A percentile compares a stretch with the other conserved stretches of the same genome.
Evolutionary conservation across 176 grass and related monocot genomes (phyloP).

Genomic region (Rhynchospora breviuscula): DNA sequence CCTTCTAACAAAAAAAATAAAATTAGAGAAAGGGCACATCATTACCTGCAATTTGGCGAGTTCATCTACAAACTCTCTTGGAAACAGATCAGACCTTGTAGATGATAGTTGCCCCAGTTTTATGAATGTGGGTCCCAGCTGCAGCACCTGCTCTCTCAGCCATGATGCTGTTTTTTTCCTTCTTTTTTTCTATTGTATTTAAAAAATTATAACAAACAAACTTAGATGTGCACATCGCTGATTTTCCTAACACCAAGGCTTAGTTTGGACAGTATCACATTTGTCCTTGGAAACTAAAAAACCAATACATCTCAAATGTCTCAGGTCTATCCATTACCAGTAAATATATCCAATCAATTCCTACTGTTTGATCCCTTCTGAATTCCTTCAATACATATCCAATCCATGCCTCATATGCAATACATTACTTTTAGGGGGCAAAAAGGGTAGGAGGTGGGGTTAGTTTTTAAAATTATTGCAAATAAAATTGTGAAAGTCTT

Average conservation of each 20-base stretch:
- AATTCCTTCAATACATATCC: neutral
- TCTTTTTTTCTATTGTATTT: constrained; percentile 59
- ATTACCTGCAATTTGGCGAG: constrained; percentile 95
- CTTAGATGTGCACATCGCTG: neutral
- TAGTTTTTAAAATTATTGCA: neutral
- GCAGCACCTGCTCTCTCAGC: constrained; percentile 89
- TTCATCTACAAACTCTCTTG: constrained; percentile 82
- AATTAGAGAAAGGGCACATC: neutral
- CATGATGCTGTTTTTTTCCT: constrained; percentile 68
- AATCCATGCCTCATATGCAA: neutral
- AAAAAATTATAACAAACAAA: constrained; percentile 18
- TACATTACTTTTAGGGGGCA: neutral
- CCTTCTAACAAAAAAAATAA: neutral
- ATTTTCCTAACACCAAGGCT: neutral
- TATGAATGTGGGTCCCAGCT: constrained; percentile 95
- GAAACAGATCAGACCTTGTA: constrained; percentile 93
- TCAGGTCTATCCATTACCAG: neutral
- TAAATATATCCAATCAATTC: neutral
- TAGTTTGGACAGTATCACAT: neutral
- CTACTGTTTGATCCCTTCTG: neutral
- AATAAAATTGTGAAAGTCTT: neutral
- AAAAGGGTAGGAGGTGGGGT: neutral
- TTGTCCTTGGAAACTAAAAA: neutral
- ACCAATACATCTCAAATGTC: neutral
- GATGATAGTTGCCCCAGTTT: constrained; percentile 95